A percentile compares a stretch with the other conserved stretches of the same genome.
phyloP scores from a whole-genome alignment of 805 yeast species.

The Wickerhamiella vanderwaltii region DNA sequence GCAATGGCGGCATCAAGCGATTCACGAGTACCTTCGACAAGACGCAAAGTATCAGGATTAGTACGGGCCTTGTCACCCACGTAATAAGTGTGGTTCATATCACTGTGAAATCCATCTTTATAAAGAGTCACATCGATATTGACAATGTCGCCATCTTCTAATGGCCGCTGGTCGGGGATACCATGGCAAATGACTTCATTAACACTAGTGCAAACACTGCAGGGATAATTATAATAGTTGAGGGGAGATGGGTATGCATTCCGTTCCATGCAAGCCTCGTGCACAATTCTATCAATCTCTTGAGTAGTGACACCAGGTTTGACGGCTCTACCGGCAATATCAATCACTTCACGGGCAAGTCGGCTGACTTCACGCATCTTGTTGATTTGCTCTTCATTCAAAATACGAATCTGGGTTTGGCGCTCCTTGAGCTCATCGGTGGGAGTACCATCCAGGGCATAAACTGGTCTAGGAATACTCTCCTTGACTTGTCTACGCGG shows the following conservation, averaged over 20 bases:
- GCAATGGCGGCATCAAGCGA: constrained; percentile 73
- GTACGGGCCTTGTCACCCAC: constrained; percentile 79
- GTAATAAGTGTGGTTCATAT: constrained; percentile 90
- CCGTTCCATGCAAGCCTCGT: constrained; percentile 76
- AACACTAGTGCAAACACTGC: constrained; percentile 82
- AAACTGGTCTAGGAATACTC: constrained; percentile 65
- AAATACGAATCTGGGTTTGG: constrained; percentile 45
- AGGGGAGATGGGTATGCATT: constrained; percentile 90
- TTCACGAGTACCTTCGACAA: constrained; percentile 88
- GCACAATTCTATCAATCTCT: constrained; percentile 75
- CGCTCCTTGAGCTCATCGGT: constrained; percentile 53
- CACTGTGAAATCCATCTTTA: constrained; percentile 84
- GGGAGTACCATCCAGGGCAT: constrained; percentile 72
- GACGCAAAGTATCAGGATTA: constrained; percentile 71
- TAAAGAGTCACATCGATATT: constrained; percentile 81
- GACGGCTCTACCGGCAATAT: constrained; percentile 70
- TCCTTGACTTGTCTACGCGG: constrained; percentile 63
- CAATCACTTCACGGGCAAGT: constrained; percentile 79
- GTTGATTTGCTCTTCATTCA: constrained; percentile 56
- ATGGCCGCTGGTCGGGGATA: constrained; percentile 78
- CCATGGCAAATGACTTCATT: constrained; percentile 97
- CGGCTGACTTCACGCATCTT: constrained; percentile 64
- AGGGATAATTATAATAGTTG: constrained; percentile 88
- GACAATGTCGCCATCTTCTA: constrained; percentile 88
- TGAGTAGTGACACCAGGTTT: constrained; percentile 90